Conservation (phyloP, 2,329 filamentous ascomycete species). For the Cercospora zeae-maydis region DNA sequence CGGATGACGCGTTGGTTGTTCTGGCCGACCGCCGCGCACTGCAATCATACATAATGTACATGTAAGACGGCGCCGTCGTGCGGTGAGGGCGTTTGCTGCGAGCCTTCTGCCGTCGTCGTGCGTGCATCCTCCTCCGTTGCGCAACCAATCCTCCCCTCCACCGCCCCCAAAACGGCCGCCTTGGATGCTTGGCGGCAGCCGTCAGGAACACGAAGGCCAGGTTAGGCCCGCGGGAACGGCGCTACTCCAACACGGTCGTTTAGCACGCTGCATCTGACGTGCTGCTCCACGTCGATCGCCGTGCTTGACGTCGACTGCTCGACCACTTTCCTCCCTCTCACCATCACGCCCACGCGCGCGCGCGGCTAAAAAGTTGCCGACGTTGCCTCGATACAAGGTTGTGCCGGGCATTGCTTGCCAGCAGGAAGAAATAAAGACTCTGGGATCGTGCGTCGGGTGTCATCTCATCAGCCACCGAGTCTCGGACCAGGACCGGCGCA, state of each 20-base stretch:
- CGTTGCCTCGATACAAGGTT: constrained; percentile 15
- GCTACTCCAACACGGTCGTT: constrained; percentile 1
- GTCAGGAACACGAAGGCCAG: not conserved
- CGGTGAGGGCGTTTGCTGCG: not conserved
- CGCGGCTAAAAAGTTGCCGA: constrained; percentile 5
- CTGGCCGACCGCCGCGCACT: not conserved
- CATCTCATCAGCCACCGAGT: constrained; percentile 3
- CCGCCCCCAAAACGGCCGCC: constrained; percentile 9
- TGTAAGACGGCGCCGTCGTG: not conserved
- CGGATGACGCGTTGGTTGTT: constrained; percentile 1
- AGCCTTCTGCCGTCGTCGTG: not conserved
- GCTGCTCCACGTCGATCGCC: constrained; percentile 8
- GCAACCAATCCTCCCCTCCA: not conserved
- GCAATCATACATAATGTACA: too few species aligned
- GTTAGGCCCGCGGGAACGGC: constrained; percentile 10
- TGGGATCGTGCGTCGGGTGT: not conserved
- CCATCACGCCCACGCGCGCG: not conserved
- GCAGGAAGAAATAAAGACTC: constrained; percentile 8
- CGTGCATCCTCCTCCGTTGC: not conserved
- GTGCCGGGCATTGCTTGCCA: constrained; percentile 11
- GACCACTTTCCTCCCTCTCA: not conserved
- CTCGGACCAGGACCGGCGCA: constrained; percentile 12
- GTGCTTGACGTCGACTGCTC: not conserved
- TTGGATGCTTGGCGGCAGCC: constrained; percentile 9
- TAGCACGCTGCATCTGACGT: constrained; percentile 4